Evolutionary conservation across 306 rosid genomes (phyloP), one percentile per base, ranked within the genome.

Genomic region (Rosa chinensis): DNA sequence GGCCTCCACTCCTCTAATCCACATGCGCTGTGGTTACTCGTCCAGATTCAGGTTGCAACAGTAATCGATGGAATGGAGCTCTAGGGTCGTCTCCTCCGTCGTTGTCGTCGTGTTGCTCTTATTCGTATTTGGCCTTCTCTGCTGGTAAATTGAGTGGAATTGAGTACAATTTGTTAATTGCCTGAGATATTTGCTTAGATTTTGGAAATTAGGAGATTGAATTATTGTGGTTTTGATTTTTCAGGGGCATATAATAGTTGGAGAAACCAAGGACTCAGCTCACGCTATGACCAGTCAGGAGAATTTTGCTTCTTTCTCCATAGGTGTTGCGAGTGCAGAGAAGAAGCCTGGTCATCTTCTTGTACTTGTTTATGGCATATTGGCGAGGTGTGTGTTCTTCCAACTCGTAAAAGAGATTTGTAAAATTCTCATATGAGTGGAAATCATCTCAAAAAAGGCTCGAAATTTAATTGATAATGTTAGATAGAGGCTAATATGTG

Each of bases 321-420:
- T 53, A 66, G 80, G 84, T 78, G 77, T 79, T 78, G 72, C 80
- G 44, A 83, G 66, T 82, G 79, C 39, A 5, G 81, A 85, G 77
- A 75, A 84, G 23, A 85, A 86, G 64, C 94, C 98, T 5, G 98
- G 91, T 81, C 98, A 95, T 86, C 98, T 95, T 78, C 98, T 95
- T 75, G 92, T 95, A 77, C 98, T 95, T 83, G 98, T 95, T 83
- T 98, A 95, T 77, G 99, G 99, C 78, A 91, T 92, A 78, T 77
- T 91, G 85, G 98, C 96, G 17, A 91, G 99, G 97, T 95, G 84
- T 83, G 20, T 66, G 5, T 37, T 10, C 7, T 32, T 10, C 37
- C 21, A 53, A 18, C 59, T 53, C 21, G 0, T 6, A 17, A 52
- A 52, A 52, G 2, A 50, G 56, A 1, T 50, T 20, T 11, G 10